phyloP scores from a whole-genome alignment of 495 filamentous ascomycete species.

The Hypomontagnella monticulosa region DNA sequence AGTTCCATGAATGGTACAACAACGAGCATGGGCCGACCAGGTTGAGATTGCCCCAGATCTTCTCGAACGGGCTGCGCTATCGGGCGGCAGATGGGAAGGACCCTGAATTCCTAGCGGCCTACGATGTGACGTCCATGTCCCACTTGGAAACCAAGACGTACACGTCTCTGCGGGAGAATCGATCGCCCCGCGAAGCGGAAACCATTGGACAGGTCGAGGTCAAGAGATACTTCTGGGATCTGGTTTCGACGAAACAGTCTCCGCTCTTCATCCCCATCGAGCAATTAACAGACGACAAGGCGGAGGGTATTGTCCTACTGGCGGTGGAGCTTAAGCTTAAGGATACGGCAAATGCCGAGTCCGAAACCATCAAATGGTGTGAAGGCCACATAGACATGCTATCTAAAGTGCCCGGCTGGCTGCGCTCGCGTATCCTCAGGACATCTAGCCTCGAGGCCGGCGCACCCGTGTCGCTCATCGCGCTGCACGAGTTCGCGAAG shows the following conservation, averaged over 20 bases:
- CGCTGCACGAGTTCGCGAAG: constrained; percentile 75
- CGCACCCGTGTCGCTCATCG: constrained; percentile 64
- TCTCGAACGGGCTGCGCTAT: constrained; percentile 80
- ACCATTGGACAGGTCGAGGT: constrained; percentile 80
- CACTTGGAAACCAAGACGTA: constrained; percentile 73
- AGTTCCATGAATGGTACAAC: constrained; percentile 93
- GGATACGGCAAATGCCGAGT: constrained; percentile 60
- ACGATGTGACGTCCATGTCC: constrained; percentile 80
- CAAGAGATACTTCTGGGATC: constrained; percentile 72
- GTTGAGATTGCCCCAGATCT: constrained; percentile 73
- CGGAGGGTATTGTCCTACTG: constrained; percentile 68
- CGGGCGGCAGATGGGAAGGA: constrained; percentile 67
- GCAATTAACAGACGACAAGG: constrained; percentile 65
- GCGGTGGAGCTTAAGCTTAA: constrained; percentile 68
- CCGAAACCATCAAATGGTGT: constrained; percentile 73
- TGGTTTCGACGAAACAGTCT: constrained; percentile 63
- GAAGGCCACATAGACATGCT: constrained; percentile 79
- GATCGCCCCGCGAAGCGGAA: constrained; percentile 76
- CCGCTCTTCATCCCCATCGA: constrained; percentile 67
- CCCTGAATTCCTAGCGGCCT: constrained; percentile 79
- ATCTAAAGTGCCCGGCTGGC: constrained; percentile 78
- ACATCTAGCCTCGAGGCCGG: constrained; percentile 64
- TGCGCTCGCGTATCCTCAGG: constrained; percentile 71
- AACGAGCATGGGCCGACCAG: constrained; percentile 85
- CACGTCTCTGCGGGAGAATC: constrained; percentile 71